These are phyloP conservation scores for Populus simonii DNA, from an alignment of 345 rosid species.

Conservation along the genomic window DNA sequence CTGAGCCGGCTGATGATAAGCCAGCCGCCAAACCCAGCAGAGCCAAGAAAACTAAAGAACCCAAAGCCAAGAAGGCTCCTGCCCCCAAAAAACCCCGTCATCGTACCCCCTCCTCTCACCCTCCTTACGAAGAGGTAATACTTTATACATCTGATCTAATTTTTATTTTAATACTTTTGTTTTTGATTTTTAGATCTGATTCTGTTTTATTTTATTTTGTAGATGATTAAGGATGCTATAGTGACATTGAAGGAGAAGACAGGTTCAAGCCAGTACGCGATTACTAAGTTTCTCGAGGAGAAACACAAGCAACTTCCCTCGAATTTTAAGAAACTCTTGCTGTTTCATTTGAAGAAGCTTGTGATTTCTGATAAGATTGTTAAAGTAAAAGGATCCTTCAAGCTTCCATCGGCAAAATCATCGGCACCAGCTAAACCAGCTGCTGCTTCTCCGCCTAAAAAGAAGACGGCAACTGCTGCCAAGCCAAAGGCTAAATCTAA, in stretches of 20 bases:
- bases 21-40: conserved; percentile 36
- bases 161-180: background rate
- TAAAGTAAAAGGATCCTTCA: conserved; percentile 73
- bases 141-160: background rate
- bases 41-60: conserved; percentile 46
- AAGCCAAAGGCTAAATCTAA: conserved; percentile 36
- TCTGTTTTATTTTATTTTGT: background rate
- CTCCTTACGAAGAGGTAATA: conserved; percentile 70
- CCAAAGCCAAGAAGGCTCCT: conserved; percentile 46
- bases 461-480: conserved; percentile 19
- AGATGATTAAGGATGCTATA: conserved; percentile 83
- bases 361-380: conserved; percentile 59
- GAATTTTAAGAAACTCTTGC: conserved; percentile 60
- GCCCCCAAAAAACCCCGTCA: conserved; percentile 39
- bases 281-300: conserved; percentile 73
- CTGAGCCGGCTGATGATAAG: conserved; percentile 31
- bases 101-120: conserved; percentile 42
- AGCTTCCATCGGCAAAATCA: conserved; percentile 44
- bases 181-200: conserved; percentile 18
- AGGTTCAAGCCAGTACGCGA: conserved; percentile 89
- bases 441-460: conserved; percentile 21
- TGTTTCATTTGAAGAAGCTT: conserved; percentile 63
- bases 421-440: conserved; percentile 19
- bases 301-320: conserved; percentile 65
- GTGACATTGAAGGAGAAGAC: conserved; percentile 68